Evolutionary conservation across 768 basidiomycete species (phyloP).

Genomic region (Ramaria rubella): DNA sequence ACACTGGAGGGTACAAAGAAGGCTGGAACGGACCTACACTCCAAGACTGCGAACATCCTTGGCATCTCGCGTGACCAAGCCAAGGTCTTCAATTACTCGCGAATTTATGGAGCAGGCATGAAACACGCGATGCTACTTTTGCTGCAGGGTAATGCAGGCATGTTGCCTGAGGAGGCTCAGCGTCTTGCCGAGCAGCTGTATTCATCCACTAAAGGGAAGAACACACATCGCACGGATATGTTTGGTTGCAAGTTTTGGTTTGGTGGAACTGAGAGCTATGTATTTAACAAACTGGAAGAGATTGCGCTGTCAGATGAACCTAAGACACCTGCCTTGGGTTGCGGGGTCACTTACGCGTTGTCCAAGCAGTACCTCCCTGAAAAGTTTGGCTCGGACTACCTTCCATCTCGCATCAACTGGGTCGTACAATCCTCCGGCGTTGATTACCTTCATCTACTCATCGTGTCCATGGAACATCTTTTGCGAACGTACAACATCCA

Average conservation of each 20-base stretch:
- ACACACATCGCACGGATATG: conserved; percentile 66
- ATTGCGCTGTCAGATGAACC: conserved; percentile 85
- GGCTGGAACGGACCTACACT: conserved; percentile 92
- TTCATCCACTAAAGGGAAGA: conserved; percentile 87
- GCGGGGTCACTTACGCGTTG: conserved; percentile 90
- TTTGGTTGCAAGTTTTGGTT: conserved; percentile 91
- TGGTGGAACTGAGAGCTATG: conserved; percentile 90
- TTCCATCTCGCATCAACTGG: conserved; percentile 98
- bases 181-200: conserved; percentile 81
- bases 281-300: conserved; percentile 97
- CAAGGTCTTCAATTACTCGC: conserved; percentile 98
- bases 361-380: conserved; percentile 81
- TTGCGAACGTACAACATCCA: conserved; percentile 73
- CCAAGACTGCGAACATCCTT: conserved; percentile 89
- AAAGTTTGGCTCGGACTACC: conserved; percentile 78
- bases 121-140: conserved; percentile 85
- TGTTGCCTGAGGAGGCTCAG: conserved; percentile 74
- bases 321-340: conserved; percentile 88
- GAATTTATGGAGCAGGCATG: conserved; percentile 98
- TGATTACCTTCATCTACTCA: conserved; percentile 94
- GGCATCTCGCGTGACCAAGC: conserved; percentile 92
- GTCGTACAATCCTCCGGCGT: conserved; percentile 98
- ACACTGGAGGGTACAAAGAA: conserved; percentile 95
- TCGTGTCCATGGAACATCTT: conserved; percentile 91
- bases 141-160: conserved; percentile 73